Evolutionary conservation across 345 rosid species (phyloP).

Genomic region (Brassica incana): DNA sequence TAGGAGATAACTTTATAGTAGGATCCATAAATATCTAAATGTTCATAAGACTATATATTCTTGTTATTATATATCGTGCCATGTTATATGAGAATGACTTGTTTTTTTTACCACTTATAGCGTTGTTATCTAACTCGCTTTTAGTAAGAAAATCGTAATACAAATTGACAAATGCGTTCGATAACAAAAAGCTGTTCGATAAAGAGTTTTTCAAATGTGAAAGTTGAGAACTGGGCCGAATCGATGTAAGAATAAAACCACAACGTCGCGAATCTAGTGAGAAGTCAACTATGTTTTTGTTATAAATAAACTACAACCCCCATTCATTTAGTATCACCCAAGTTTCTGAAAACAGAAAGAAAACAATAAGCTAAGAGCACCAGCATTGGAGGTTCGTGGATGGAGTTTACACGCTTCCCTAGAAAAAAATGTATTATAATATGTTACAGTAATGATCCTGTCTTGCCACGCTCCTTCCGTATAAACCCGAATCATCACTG

Average conservation of each 20-base stretch:
- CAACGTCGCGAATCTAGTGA: neutral
- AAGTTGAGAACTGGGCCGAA: neutral
- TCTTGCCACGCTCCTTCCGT: too few species aligned
- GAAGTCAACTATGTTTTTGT: neutral
- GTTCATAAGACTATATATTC: too few species aligned
- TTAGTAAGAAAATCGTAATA: neutral
- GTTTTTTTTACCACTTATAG: neutral
- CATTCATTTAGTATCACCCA: conserved; percentile 3
- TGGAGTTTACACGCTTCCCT: too few species aligned
- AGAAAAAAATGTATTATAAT: too few species aligned
- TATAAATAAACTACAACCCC: conserved; percentile 19
- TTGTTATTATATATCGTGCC: neutral
- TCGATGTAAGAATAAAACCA: neutral
- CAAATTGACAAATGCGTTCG: neutral
- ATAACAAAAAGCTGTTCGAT: neutral
- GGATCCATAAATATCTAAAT: too few species aligned
- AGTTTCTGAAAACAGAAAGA: neutral
- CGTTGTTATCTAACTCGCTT: neutral
- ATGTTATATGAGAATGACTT: neutral
- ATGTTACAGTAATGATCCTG: too few species aligned
- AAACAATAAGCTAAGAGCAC: too few species aligned
- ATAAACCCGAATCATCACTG: too few species aligned
- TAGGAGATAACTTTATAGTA: neutral
- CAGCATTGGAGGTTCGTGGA: too few species aligned
- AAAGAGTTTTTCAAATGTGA: neutral